Base-by-base conservation (phyloP, 257 asterid species). In the Fraxinus anomala region DNA sequence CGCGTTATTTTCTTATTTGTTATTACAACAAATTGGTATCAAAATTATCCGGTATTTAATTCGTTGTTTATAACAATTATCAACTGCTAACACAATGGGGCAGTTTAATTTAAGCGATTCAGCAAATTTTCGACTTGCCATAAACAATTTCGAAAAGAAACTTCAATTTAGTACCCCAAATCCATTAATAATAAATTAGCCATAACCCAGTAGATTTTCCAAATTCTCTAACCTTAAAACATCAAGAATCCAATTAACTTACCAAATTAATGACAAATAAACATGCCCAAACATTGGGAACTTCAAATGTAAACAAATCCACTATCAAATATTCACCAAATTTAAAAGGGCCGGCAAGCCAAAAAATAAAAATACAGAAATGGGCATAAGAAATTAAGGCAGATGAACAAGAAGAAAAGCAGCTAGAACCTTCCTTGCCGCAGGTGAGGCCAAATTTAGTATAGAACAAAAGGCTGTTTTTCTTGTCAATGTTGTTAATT, bases 401-500 rank as follows among this genome's bases (percentile, higher is more conserved):
- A 24, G 51, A 68, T 70, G 37, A 51, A 74, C 66, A 77, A 67
- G 74, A 68, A 37, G 56, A 8, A 54, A 2, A 70, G 21, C 39
- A 44, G 75, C 21, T 34, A 23, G 68, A 81, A 94, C 97, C 94
- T 89, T 85, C 89, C 63, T 87, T 89, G 39, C 92, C 92, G 51
- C 90, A 79, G 78, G 92, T 80, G 83, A 90, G 85, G 77, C 89
- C 88, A 80, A 89, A 84, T 76, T 76, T 79, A 68, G 95, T 82
- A 77, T 88, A 89, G 77, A 89, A 85, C 82, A 90, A 79, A 17
- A 80, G 83, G 85, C 83, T 84, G 14, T 44, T 75, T 63, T 75
- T 28, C 80, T 85, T 72, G 81, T 78, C 40, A 59, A 78, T 82
- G 77, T 73, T 59, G 47, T 37, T 77, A 70, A 68, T 21, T 37